Evolutionary conservation across 495 filamentous ascomycete species (phyloP).

Genomic region (Astrothelium subdiscretum): DNA sequence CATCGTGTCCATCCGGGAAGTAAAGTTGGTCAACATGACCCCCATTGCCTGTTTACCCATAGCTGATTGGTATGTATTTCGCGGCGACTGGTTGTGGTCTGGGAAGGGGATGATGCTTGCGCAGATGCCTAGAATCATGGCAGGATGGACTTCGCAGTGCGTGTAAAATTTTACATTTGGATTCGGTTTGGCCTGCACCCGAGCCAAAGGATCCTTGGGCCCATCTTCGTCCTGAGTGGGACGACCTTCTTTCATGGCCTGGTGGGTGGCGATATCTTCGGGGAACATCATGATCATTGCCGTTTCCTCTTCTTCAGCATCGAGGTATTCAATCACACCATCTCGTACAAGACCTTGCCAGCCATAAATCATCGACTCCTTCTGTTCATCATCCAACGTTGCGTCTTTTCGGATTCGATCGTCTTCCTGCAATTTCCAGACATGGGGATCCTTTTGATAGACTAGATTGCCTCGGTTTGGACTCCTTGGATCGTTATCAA

Average conservation of each 20-base stretch:
- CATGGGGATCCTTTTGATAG: conserved; percentile 63
- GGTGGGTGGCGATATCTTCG: conserved; percentile 67
- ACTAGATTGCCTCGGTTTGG: conserved; percentile 64
- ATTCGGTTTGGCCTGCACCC: conserved; percentile 75
- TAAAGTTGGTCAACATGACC: conserved; percentile 92
- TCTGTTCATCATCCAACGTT: conserved; percentile 43
- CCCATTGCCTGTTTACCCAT: conserved; percentile 99
- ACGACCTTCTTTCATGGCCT: conserved; percentile 54
- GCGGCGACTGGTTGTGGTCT: conserved; percentile 95
- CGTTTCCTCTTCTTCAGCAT: conserved; percentile 96
- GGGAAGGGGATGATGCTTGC: conserved; percentile 99
- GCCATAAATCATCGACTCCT: conserved; percentile 57
- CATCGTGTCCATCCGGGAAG: conserved; percentile 97
- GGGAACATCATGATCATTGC: conserved; percentile 99
- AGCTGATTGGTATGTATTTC: conserved; percentile 98
- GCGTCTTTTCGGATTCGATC: conserved; percentile 14
- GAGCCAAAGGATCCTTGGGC: conserved; percentile 51
- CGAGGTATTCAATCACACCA: conserved; percentile 86
- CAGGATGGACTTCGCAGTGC: conserved; percentile 97
- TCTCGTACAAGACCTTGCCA: conserved; percentile 73
- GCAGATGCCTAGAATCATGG: conserved; percentile 96
- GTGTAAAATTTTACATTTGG: conserved; percentile 80
- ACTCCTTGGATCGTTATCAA: conserved; percentile 63
- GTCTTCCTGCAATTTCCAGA: conserved; percentile 56
- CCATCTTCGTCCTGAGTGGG: conserved; percentile 44